phyloP scores from a whole-genome alignment of 108 stramenopile species.

The Nitzschia putrida region DNA sequence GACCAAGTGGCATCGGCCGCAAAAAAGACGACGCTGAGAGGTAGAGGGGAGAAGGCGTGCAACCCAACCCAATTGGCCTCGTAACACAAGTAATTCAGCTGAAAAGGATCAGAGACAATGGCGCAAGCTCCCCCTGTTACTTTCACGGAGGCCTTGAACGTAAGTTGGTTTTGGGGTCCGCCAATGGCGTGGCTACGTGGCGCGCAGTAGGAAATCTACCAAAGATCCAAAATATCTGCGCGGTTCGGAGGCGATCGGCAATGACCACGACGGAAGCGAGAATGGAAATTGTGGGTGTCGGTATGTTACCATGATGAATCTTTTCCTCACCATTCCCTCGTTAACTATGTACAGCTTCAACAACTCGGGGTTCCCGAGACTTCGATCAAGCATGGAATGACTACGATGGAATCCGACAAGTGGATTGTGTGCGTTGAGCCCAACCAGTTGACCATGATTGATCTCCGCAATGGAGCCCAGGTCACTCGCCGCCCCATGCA shows the following conservation, averaged over 20 bases:
- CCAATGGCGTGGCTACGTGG: conserved; percentile 9
- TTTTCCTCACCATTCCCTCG: no score
- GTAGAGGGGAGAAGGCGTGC: no score
- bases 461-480: conserved; percentile 86
- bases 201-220: conserved; percentile 21
- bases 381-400: conserved; percentile 89
- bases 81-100: background rate
- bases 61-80: no score
- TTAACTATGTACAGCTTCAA: conserved; percentile 64
- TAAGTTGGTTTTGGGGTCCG: conserved; percentile 50
- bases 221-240: conserved; percentile 19
- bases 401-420: conserved; percentile 90
- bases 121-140: conserved; percentile 68
- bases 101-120: conserved; percentile 36
- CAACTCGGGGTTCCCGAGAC: conserved; percentile 88
- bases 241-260: conserved; percentile 28
- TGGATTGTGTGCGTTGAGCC: conserved; percentile 93
- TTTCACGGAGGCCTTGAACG: conserved; percentile 86
- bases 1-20: background rate
- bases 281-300: background rate
- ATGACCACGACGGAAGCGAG: conserved; percentile 19
- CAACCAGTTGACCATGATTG: conserved; percentile 89
- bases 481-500: conserved; percentile 95
- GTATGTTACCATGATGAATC: no score
- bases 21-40: background rate